Evolutionary conservation across 805 yeast species (phyloP).

Genomic region (Starmerella vaccinii): DNA sequence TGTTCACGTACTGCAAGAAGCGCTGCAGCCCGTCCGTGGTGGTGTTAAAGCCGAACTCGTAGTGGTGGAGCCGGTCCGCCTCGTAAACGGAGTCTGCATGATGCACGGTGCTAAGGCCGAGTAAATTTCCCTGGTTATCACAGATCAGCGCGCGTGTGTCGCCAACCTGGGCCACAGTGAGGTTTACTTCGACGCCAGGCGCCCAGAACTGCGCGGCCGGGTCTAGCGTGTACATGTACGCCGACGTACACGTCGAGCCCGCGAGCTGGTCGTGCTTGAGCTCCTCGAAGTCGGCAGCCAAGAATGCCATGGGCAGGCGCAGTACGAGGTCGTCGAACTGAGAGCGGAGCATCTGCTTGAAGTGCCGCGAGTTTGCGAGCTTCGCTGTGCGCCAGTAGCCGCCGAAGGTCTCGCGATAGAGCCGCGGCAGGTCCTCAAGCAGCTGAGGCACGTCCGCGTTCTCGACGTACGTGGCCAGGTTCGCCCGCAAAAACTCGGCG

Average conservation of each 20-base stretch:
- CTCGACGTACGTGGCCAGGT: slow-evolving; percentile 49
- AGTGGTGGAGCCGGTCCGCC: slow-evolving; percentile 56
- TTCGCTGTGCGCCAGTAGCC: slow-evolving; percentile 67
- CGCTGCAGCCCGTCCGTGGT: slow-evolving; percentile 92
- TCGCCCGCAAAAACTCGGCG: slow-evolving; percentile 45
- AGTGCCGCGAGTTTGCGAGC: slow-evolving; percentile 6
- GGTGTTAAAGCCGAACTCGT: slow-evolving; percentile 52
- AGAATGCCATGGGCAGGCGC: slow-evolving; percentile 53
- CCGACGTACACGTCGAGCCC: slow-evolving; percentile 70
- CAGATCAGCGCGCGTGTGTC: slow-evolving; percentile 83
- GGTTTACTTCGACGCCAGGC: slow-evolving; percentile 51
- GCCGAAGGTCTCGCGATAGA: slow-evolving; percentile 52
- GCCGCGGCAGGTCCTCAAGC: slow-evolving; percentile 39
- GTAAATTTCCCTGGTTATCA: slow-evolving; percentile 71
- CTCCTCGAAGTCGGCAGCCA: slow-evolving; percentile 56
- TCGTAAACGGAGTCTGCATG: slow-evolving; percentile 82
- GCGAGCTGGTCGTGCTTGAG: slow-evolving; percentile 17
- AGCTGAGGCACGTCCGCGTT: slow-evolving; percentile 29
- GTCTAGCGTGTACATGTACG: slow-evolving; percentile 43
- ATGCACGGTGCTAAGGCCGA: slow-evolving; percentile 66
- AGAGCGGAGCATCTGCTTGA: slow-evolving; percentile 36
- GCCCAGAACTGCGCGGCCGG: slow-evolving; percentile 42
- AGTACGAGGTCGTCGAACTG: slow-evolving; percentile 46
- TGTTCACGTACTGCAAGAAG: slow-evolving; percentile 74
- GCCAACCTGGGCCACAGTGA: slow-evolving; percentile 82